phyloP scores from a whole-genome alignment of 306 rosid genomes.

The Prunus persica region Prunus_persica_NCBIv2 NC_034009.1:44990501-44991000 shows the following conservation, averaged over 20 bases:
- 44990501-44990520: no score
- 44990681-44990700: no score
- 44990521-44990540: no score
- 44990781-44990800: constrained; percentile 63
- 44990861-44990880: constrained; percentile 46
- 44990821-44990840: constrained; percentile 34
- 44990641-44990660: no score
- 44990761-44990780: constrained; percentile 78
- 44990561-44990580: no score
- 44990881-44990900: constrained; percentile 24
- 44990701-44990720: not conserved
- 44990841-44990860: constrained; percentile 52
- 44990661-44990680: no score
- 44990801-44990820: constrained; percentile 32
- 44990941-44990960: constrained; percentile 56
- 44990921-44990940: constrained; percentile 46
- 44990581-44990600: no score
- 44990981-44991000: constrained; percentile 55
- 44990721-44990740: not conserved
- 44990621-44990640: no score
- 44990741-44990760: constrained; percentile 26
- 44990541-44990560: no score
- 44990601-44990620: no score
- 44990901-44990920: constrained; percentile 43
- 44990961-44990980: constrained; percentile 23